Evolutionary conservation across 1,284 basidiomycete genomes (phyloP).

Genomic region (Lentinus polychrous): DNA sequence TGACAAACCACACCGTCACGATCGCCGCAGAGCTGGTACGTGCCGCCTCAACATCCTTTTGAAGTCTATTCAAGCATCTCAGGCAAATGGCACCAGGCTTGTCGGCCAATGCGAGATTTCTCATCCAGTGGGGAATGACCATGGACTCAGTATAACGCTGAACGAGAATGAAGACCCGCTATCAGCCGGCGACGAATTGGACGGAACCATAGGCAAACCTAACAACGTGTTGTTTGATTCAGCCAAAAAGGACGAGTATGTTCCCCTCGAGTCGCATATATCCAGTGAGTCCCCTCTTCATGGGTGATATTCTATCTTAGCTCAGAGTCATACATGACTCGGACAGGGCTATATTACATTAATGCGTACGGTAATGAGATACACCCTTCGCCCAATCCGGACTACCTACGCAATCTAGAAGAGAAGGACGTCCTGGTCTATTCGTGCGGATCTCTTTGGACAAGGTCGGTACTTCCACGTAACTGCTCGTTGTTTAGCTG

Average conservation of each 20-base stretch:
- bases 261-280: conserved; percentile 60
- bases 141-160: conserved; percentile 26
- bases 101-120: conserved; percentile 98
- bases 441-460: conserved; percentile 92
- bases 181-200: conserved; percentile 43
- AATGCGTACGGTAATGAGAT: conserved; percentile 91
- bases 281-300: conserved; percentile 39
- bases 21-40: conserved; percentile 89
- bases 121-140: conserved; percentile 59
- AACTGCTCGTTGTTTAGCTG: conserved; percentile 3
- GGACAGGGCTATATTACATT: conserved; percentile 81
- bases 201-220: conserved; percentile 34
- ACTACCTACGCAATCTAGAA: conserved; percentile 64
- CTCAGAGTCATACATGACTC: background rate
- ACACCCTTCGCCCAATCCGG: conserved; percentile 80
- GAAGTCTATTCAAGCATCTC: conserved; percentile 7
- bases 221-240: conserved; percentile 70
- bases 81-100: conserved; percentile 76
- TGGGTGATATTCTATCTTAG: background rate
- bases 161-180: conserved; percentile 12
- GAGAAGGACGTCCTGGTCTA: conserved; percentile 77
- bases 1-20: conserved; percentile 96
- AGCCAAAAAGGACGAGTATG: conserved; percentile 43
- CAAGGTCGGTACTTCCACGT: conserved; percentile 45
- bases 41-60: conserved; percentile 10